These are phyloP conservation scores for Solidago caesia DNA, from an alignment of 129 eudicot genomes.

Conservation along the genomic window DNA sequence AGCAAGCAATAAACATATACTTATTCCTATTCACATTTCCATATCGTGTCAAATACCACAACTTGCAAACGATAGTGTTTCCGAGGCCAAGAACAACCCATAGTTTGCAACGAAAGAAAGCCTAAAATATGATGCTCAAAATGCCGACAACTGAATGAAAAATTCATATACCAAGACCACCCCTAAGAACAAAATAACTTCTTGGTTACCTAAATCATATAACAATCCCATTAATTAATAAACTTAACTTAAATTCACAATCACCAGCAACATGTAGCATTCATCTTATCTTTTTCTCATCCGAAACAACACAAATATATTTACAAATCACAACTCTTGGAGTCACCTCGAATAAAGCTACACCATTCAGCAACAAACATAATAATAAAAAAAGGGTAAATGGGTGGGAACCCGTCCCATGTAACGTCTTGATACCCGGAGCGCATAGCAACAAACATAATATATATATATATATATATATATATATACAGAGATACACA, in stretches of 20 bases:
- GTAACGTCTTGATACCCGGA: too few species aligned
- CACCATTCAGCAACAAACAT: too few species aligned
- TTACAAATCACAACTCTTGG: not conserved
- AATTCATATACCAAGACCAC: not conserved
- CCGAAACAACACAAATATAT: not conserved
- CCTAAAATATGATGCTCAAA: not conserved
- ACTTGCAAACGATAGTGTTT: not conserved
- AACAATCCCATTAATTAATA: not conserved
- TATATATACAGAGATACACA: not conserved
- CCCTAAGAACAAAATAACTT: not conserved
- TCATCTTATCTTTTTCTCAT: too few species aligned
- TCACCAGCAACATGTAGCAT: not conserved
- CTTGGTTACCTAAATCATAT: not conserved
- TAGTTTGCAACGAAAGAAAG: not conserved
- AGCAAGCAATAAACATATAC: not conserved
- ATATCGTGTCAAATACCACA: too few species aligned
- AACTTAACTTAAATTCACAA: not conserved
- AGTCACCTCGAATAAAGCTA: too few species aligned
- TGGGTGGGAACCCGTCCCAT: too few species aligned
- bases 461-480: not conserved
- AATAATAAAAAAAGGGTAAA: too few species aligned
- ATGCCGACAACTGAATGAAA: not conserved
- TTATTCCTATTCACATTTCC: not conserved
- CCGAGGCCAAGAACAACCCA: not conserved
- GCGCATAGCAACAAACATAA: too few species aligned